Evolutionary conservation across 495 filamentous ascomycete genomes (phyloP).

Genomic region (Penicillium antarcticum): DNA sequence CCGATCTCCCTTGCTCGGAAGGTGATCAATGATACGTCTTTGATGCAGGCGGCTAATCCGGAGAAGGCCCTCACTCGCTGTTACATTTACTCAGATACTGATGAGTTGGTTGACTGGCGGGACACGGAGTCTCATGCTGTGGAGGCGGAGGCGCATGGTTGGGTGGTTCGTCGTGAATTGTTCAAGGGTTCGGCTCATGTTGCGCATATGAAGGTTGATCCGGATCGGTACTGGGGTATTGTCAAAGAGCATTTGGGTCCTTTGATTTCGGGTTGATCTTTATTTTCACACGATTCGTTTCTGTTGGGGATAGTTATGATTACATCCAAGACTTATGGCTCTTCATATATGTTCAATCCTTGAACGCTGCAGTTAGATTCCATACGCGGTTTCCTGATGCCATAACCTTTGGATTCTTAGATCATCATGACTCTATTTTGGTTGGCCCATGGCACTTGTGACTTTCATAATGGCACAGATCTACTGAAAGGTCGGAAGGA

Average conservation of each 20-base stretch:
- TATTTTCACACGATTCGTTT: neutral
- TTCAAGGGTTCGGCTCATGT: slow-evolving; percentile 43
- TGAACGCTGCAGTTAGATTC: no score
- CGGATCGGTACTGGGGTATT: slow-evolving; percentile 42
- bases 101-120: slow-evolving; percentile 36
- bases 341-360: no score
- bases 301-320: neutral
- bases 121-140: slow-evolving; percentile 44
- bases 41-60: slow-evolving; percentile 22
- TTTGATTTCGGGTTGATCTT: slow-evolving; percentile 1
- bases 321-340: neutral
- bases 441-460: neutral
- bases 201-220: slow-evolving; percentile 39
- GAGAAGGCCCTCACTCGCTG: slow-evolving; percentile 21
- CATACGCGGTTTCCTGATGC: no score
- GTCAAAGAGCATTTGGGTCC: slow-evolving; percentile 25
- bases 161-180: slow-evolving; percentile 34
- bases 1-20: slow-evolving; percentile 24
- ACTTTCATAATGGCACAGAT: slow-evolving; percentile 1
- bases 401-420: neutral
- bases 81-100: slow-evolving; percentile 46
- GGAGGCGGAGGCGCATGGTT: slow-evolving; percentile 32
- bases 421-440: neutral
- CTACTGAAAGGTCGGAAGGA: slow-evolving; percentile 8
- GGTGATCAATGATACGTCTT: slow-evolving; percentile 26